Evolutionary conservation across 2,329 filamentous ascomycete species (phyloP).

Genomic region (Diaporthe australafricana): DNA sequence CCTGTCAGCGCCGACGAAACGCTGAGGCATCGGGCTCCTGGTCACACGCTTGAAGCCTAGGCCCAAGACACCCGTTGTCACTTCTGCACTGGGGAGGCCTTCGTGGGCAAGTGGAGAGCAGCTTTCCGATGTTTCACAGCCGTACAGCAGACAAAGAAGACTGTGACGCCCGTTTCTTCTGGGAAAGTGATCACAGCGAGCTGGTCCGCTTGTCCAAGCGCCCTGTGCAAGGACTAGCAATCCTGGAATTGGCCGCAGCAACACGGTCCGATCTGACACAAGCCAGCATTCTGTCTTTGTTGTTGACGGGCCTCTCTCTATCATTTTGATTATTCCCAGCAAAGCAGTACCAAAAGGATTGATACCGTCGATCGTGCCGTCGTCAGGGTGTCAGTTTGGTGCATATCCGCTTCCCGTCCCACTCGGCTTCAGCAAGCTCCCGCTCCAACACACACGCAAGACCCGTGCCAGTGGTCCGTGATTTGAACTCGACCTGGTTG

Average conservation of each 20-base stretch:
- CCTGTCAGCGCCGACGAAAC: neutral
- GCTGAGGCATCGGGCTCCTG: neutral
- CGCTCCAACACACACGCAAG: constrained; percentile 37
- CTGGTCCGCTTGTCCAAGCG: constrained; percentile 28
- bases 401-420: constrained; percentile 33
- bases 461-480: constrained; percentile 26
- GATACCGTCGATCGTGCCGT: constrained; percentile 26
- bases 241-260: constrained; percentile 25
- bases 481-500: constrained; percentile 32
- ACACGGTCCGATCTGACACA: constrained; percentile 26
- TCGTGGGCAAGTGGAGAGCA: constrained; percentile 42
- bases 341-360: constrained; percentile 2
- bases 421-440: constrained; percentile 39
- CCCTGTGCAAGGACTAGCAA: constrained; percentile 11
- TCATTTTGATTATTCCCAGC: constrained; percentile 23
- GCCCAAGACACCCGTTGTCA: constrained; percentile 34
- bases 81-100: constrained; percentile 18
- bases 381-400: constrained; percentile 30
- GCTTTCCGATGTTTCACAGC: constrained; percentile 48
- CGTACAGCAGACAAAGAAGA: constrained; percentile 47
- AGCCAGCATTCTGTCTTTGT: constrained; percentile 27
- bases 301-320: constrained; percentile 27
- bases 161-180: constrained; percentile 40
- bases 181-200: constrained; percentile 28
- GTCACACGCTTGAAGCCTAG: neutral